phyloP scores from a whole-genome alignment of 495 filamentous ascomycete species.

The Penicillium mononematosum region DNA sequence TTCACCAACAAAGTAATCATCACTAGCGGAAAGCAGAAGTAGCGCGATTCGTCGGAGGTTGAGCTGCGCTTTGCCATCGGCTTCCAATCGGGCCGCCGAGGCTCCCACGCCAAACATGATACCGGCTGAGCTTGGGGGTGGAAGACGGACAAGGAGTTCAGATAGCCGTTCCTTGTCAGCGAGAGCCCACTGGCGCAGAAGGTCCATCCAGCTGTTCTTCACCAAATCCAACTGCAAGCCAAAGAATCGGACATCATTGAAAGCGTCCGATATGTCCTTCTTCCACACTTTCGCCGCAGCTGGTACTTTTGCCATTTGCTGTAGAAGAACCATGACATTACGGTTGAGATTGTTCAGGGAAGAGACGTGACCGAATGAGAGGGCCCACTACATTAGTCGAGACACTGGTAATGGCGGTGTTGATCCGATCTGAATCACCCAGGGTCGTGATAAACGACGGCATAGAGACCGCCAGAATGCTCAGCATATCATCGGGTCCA shows the following conservation, averaged over 20 bases:
- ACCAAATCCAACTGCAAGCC: conserved; percentile 61
- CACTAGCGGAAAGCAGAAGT: conserved; percentile 67
- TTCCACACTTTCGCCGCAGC: conserved; percentile 88
- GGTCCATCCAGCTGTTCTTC: conserved; percentile 72
- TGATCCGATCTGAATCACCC: conserved; percentile 79
- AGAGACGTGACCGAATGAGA: conserved; percentile 77
- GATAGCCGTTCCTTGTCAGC: conserved; percentile 84
- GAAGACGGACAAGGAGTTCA: conserved; percentile 74
- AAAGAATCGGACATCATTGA: conserved; percentile 88
- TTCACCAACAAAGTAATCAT: conserved; percentile 77
- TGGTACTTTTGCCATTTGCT: conserved; percentile 71
- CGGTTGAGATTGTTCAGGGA: conserved; percentile 82
- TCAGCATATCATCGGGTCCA: conserved; percentile 72
- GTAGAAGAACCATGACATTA: conserved; percentile 67
- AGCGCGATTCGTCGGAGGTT: conserved; percentile 81
- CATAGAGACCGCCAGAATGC: conserved; percentile 73
- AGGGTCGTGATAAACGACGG: conserved; percentile 83
- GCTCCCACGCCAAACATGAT: conserved; percentile 98
- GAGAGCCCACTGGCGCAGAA: conserved; percentile 78
- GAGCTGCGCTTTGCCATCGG: conserved; percentile 88
- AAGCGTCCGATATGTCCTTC: conserved; percentile 87
- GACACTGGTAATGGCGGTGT: conserved; percentile 71
- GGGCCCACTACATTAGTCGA: conserved; percentile 82
- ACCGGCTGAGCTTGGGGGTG: conserved; percentile 87
- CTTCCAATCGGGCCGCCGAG: conserved; percentile 87